These are phyloP conservation scores for Boletus coccyginus DNA, from an alignment of 768 basidiomycete species.

Conservation along the genomic window DNA sequence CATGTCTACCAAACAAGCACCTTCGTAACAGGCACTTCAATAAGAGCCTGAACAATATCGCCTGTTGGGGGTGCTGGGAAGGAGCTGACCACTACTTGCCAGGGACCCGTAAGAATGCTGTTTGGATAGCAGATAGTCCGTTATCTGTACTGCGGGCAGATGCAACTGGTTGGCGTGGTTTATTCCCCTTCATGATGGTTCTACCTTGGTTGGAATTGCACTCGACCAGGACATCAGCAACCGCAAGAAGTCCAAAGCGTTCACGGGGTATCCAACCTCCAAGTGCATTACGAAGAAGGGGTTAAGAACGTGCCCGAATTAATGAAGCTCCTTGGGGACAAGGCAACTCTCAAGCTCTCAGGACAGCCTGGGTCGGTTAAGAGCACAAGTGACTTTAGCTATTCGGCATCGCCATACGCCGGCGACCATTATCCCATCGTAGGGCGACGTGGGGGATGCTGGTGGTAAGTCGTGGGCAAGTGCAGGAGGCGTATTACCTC, in stretches of 20 bases:
- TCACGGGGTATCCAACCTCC: neutral
- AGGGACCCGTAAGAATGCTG: constrained; percentile 31
- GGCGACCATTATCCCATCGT: no score
- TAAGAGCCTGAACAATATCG: constrained; percentile 32
- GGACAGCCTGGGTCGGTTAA: no score
- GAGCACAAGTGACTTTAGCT: constrained; percentile 57
- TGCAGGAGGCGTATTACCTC: no score
- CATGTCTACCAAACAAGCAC: constrained; percentile 28
- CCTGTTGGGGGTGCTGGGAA: constrained; percentile 39
- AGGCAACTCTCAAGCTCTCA: no score
- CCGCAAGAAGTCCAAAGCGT: constrained; percentile 18
- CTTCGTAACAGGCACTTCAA: constrained; percentile 36
- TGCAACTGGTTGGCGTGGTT: constrained; percentile 56
- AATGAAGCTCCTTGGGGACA: no score
- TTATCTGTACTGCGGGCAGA: constrained; percentile 27
- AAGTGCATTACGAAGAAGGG: constrained; percentile 5
- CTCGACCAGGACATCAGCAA: constrained; percentile 38
- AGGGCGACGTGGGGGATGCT: no score
- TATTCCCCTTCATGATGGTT: constrained; percentile 50
- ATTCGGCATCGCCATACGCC: constrained; percentile 53
- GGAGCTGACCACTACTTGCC: constrained; percentile 29
- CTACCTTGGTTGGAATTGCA: constrained; percentile 53
- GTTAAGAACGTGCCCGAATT: neutral
- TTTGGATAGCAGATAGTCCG: constrained; percentile 27
- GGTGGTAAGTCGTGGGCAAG: no score